Evolutionary conservation across 2,329 filamentous ascomycete species (phyloP).

Genomic region (Albophoma yamanashiensis): DNA sequence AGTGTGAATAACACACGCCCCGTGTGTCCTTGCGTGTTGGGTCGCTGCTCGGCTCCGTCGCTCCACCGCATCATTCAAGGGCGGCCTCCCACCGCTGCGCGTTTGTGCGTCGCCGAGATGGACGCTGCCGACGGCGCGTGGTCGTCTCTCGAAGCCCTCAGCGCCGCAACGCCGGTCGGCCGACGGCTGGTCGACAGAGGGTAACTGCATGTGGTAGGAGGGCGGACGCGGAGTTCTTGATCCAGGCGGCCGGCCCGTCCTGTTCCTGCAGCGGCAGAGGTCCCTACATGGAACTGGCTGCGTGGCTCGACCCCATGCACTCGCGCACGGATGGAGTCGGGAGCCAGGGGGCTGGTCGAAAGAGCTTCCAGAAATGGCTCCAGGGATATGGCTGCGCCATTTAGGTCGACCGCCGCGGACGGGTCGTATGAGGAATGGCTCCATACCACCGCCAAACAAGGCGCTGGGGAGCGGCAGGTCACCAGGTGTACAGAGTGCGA

Average conservation of each 20-base stretch:
- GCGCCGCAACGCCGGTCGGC: too few species aligned
- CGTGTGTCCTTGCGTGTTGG: neutral
- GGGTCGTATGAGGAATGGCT: neutral
- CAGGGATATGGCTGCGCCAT: neutral
- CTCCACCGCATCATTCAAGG: neutral
- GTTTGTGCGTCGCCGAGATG: too few species aligned
- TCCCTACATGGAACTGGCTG: too few species aligned
- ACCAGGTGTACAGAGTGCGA: neutral
- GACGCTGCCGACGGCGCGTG: neutral
- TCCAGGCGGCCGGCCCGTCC: neutral
- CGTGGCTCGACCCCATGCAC: neutral
- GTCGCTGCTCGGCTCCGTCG: neutral
- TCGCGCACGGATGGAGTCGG: neutral
- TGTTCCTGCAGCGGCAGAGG: neutral
- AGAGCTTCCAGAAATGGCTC: neutral
- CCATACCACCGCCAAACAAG: neutral
- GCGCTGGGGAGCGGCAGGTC: neutral
- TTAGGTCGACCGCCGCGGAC: neutral
- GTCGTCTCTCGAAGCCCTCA: neutral
- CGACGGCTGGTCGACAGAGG: too few species aligned
- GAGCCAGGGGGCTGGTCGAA: neutral
- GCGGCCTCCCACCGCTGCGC: too few species aligned
- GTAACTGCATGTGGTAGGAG: too few species aligned
- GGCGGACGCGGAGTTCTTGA: neutral
- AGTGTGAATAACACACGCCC: neutral